Conservation (phyloP, 2,329 filamentous ascomycete species). For the Cladosporium austrohemisphaericum region DNA sequence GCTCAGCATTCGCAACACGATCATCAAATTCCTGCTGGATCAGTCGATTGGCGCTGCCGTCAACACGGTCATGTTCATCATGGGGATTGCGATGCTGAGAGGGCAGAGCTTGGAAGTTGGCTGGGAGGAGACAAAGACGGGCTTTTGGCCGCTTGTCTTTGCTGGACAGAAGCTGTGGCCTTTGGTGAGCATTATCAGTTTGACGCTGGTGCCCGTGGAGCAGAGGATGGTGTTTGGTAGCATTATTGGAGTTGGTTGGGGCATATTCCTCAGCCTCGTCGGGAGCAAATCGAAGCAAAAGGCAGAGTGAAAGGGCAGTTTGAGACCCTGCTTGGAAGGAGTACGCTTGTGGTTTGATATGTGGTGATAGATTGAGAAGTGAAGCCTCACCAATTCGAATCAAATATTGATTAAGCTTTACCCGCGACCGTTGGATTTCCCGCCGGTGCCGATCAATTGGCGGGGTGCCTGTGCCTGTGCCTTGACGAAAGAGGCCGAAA, state of each 20-base stretch:
- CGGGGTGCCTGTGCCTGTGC: neutral
- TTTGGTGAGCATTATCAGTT: constrained; percentile 65
- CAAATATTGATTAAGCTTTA: no score
- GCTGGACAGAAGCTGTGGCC: constrained; percentile 75
- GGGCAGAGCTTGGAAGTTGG: constrained; percentile 22
- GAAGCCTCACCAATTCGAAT: no score
- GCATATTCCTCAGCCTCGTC: constrained; percentile 60
- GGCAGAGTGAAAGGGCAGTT: no score
- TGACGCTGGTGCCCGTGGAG: constrained; percentile 67
- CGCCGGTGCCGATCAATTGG: neutral
- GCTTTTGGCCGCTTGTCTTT: constrained; percentile 51
- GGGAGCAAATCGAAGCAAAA: constrained; percentile 5
- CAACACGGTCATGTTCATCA: constrained; percentile 64
- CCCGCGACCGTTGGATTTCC: neutral
- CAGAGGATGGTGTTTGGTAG: constrained; percentile 67
- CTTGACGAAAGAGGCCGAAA: neutral
- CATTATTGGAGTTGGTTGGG: constrained; percentile 69
- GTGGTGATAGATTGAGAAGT: neutral
- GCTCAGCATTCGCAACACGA: constrained; percentile 59
- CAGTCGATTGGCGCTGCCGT: constrained; percentile 62
- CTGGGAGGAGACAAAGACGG: constrained; percentile 22
- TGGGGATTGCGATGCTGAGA: constrained; percentile 56
- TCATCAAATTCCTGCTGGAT: constrained; percentile 65
- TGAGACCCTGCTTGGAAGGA: no score
- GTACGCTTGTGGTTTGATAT: neutral